Base-by-base conservation (phyloP, 2,329 filamentous ascomycete species). In the Xylaria arbuscula region DNA sequence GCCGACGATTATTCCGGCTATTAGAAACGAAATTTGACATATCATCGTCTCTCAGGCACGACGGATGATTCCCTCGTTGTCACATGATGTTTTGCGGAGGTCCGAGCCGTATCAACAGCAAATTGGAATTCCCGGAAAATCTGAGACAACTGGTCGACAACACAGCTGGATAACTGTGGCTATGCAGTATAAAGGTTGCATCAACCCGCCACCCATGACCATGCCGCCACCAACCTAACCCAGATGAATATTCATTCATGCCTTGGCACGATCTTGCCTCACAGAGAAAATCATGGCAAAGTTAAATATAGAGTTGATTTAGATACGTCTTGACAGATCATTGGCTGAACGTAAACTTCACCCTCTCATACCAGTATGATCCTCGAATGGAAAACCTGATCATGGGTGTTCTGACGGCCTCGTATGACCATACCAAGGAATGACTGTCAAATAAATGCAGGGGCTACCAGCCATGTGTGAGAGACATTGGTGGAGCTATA, bases 101-200 rank as follows among this genome's bases (percentile, higher is more conserved):
- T 5, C 22, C 45, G 34, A 48, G 17, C 40, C 36, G 28, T 13
- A 2, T 28, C 10, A 10, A 11, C 28, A 53, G 13, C 65, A 2
- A 64, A 56, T 64, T 68, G 55, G 50, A 57, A 13, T 22, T 42
- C 24, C 50, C 50, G 22, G 7, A 51, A 17, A 40, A 42, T 53
- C 11, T 55, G 22, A 48, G 58, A 28, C 24, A 8, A 8, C 3
- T 19, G 13, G 51, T 24, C 34, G 15, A 47, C 53, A 36, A 55
- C 13, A 13, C 53, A 9, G n/a, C 34, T 28, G 19, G 50, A 45
- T 45, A 32, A 15, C 36, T 40, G 47, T 34, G 65, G 65, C 65
- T 64, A 32, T 67, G 61, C 55, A 13, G 40, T 55, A 54, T 45
- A 40, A 53, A 19, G 24, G 54, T 62, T 63, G 32, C 59, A 64